phyloP scores from a whole-genome alignment of 2,329 filamentous ascomycete species.

The Pseudogymnoascus sp. region DNA sequence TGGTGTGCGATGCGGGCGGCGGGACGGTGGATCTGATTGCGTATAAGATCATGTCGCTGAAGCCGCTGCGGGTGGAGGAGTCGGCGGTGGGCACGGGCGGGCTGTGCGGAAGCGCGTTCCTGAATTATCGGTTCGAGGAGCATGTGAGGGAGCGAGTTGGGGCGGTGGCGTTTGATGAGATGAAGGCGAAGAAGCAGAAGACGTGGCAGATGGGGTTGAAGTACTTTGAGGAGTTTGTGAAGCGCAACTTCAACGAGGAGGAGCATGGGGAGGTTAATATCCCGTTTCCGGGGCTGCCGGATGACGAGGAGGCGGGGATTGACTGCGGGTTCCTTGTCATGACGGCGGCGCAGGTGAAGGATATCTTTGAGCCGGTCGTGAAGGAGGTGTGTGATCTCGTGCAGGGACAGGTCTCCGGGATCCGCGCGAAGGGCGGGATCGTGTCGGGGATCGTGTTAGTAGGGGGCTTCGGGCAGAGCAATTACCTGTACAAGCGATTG shows the following conservation, averaged over 20 bases:
- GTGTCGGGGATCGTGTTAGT: constrained; percentile 72
- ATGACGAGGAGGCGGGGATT: constrained; percentile 65
- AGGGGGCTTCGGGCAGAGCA: constrained; percentile 72
- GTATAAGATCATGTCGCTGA: constrained; percentile 68
- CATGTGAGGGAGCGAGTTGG: constrained; percentile 63
- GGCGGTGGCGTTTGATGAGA: constrained; percentile 57
- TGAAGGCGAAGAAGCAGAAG: constrained; percentile 69
- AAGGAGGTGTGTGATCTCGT: constrained; percentile 61
- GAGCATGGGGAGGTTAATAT: constrained; percentile 71
- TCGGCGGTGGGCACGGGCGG: constrained; percentile 72
- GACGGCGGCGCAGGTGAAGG: constrained; percentile 59
- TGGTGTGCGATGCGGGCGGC: constrained; percentile 49
- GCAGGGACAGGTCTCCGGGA: constrained; percentile 55
- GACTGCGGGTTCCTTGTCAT: constrained; percentile 72
- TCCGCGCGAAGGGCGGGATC: constrained; percentile 51
- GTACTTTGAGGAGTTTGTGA: constrained; percentile 80
- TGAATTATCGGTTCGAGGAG: constrained; percentile 76
- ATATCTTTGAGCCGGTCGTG: constrained; percentile 68
- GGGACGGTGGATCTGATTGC: constrained; percentile 68
- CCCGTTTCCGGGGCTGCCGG: constrained; percentile 67
- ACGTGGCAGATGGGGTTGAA: constrained; percentile 71
- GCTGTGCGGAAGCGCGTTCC: constrained; percentile 67
- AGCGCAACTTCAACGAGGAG: constrained; percentile 73
- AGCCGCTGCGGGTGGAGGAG: constrained; percentile 65
- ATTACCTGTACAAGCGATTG: constrained; percentile 64